A percentile compares a stretch with the other conserved stretches of the same genome.
Conservation (phyloP, 768 basidiomycete genomes). For the Collybia mongolica region DNA sequence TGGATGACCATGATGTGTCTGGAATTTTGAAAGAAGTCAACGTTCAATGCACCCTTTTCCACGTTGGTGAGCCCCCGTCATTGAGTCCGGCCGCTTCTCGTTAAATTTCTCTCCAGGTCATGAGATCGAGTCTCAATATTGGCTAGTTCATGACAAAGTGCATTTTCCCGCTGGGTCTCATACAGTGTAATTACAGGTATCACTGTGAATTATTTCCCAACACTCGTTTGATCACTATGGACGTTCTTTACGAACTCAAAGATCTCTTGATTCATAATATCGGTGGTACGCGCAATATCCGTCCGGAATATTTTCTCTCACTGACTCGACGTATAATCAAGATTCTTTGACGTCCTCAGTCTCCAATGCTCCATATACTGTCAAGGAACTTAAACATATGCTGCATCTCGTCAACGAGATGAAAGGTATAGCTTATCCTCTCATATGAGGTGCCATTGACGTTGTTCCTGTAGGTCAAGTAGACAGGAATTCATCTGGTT, state of each 20-base stretch:
- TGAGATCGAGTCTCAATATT: slow-evolving; percentile 10
- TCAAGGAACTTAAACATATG: slow-evolving; percentile 2
- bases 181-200: slow-evolving; percentile 1
- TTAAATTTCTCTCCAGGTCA: too few species aligned
- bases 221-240: neutral
- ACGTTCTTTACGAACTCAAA: slow-evolving; percentile 2
- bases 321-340: neutral
- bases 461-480: neutral
- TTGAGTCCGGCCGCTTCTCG: too few species aligned
- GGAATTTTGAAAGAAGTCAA: slow-evolving; percentile 7
- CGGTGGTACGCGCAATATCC: slow-evolving; percentile 1
- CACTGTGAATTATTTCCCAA: slow-evolving; percentile 8
- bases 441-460: too few species aligned
- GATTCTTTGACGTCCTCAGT: slow-evolving; percentile 8
- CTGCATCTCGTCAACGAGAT: slow-evolving; percentile 1
- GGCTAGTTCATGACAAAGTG: neutral
- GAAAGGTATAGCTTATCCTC: neutral
- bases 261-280: slow-evolving; percentile 3
- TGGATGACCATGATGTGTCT: slow-evolving; percentile 4
- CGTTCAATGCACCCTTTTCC: neutral
- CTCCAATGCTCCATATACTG: slow-evolving; percentile 4
- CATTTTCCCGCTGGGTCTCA: neutral
- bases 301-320: neutral
- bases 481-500: neutral
- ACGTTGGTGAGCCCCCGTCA: neutral